Evolutionary conservation across 2,329 filamentous ascomycete species (phyloP).

Genomic region (Trichoderma semiorbis): DNA sequence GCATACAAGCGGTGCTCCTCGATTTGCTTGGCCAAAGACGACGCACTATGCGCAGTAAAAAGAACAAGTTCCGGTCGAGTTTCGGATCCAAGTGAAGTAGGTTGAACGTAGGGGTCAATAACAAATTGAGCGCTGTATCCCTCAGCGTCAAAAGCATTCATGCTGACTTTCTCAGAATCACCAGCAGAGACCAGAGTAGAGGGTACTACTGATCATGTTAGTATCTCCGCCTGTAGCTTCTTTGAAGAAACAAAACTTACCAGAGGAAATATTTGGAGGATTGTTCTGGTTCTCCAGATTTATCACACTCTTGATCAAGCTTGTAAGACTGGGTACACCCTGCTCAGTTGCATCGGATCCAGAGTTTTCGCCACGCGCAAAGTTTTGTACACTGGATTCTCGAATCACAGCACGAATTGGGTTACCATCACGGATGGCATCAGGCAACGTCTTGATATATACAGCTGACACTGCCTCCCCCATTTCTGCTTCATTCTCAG

Average conservation of each 20-base stretch:
- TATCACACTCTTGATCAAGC: constrained; percentile 31
- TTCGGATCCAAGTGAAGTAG: neutral
- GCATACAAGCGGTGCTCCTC: constrained; percentile 30
- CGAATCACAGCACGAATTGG: constrained; percentile 33
- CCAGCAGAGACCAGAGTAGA: no score
- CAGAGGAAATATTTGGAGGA: constrained; percentile 27
- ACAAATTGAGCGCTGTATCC: constrained; percentile 37
- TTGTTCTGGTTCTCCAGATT: constrained; percentile 28
- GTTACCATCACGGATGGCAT: constrained; percentile 41
- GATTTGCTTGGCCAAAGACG: constrained; percentile 10
- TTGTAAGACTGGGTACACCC: constrained; percentile 28
- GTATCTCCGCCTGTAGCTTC: no score
- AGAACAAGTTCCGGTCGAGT: constrained; percentile 7
- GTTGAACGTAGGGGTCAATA: neutral
- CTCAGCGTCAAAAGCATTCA: constrained; percentile 36
- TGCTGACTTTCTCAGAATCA: constrained; percentile 23
- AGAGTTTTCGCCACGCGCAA: constrained; percentile 26
- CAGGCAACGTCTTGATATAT: constrained; percentile 39
- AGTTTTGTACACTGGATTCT: constrained; percentile 29
- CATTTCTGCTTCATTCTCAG: neutral
- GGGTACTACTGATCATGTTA: no score
- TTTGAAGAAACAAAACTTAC: no score
- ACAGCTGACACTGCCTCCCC: constrained; percentile 39
- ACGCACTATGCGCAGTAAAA: constrained; percentile 8
- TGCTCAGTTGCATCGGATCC: constrained; percentile 11